These are phyloP conservation scores for Pseudogymnoascus sp. DNA, from an alignment of 2,329 filamentous ascomycete genomes.

Conservation along the genomic window DNA sequence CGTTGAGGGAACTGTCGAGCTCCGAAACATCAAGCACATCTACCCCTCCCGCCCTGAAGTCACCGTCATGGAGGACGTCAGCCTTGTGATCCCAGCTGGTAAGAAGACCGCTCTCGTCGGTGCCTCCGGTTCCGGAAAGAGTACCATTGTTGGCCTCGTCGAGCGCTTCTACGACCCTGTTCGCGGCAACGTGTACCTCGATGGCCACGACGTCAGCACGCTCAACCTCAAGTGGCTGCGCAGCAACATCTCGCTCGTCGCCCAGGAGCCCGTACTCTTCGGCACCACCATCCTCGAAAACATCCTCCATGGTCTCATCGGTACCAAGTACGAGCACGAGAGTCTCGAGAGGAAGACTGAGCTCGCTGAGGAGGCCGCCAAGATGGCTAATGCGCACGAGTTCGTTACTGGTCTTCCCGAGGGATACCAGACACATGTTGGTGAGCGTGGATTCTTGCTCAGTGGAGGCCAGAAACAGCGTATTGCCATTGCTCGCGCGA, in stretches of 20 bases:
- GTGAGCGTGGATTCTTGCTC: constrained; percentile 83
- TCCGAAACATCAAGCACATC: constrained; percentile 80
- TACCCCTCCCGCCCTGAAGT: constrained; percentile 92
- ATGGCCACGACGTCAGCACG: constrained; percentile 70
- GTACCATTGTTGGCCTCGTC: constrained; percentile 84
- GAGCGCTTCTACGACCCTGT: constrained; percentile 94
- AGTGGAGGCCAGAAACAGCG: constrained; percentile 96
- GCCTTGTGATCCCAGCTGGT: constrained; percentile 70
- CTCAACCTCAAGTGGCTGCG: constrained; percentile 87
- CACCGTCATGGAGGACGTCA: constrained; percentile 77
- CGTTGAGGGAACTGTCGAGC: constrained; percentile 69
- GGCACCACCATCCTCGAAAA: constrained; percentile 83
- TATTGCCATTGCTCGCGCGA: constrained; percentile 84
- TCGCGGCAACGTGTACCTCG: constrained; percentile 66
- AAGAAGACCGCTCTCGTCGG: constrained; percentile 92
- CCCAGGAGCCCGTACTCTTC: constrained; percentile 88
- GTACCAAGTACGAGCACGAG: constrained; percentile 64
- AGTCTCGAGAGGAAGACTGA: constrained; percentile 58
- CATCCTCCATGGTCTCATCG: constrained; percentile 83
- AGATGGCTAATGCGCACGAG: constrained; percentile 88
- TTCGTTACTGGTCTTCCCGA: constrained; percentile 78
- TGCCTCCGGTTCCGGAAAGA: constrained; percentile 89
- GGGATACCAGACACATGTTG: constrained; percentile 89
- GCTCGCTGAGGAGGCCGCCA: constrained; percentile 71
- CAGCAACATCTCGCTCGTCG: constrained; percentile 85